Conservation (phyloP, 139 green algal genomes). For the Pseudopediastrum boryanum region DNA sequence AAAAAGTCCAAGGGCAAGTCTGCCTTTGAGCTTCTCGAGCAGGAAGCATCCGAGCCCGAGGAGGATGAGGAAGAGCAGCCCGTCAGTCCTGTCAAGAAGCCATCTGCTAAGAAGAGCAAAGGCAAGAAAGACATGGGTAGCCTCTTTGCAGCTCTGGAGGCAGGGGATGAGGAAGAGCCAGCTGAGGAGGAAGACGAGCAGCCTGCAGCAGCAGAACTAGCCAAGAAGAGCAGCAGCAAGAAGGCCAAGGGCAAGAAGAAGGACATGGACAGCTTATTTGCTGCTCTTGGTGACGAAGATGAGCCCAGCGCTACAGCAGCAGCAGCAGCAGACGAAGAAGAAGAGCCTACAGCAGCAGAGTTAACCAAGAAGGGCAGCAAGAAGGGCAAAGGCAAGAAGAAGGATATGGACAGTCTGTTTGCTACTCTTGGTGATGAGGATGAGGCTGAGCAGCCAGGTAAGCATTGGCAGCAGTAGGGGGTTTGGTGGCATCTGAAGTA, state of each 20-base stretch:
- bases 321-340: constrained; percentile 35
- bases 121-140: constrained; percentile 35
- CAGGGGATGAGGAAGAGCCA: neutral
- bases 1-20: constrained; percentile 30
- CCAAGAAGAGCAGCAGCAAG: no score
- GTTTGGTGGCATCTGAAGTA: no score
- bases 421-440: constrained; percentile 30
- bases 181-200: neutral
- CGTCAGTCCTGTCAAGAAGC: constrained; percentile 5
- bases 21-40: neutral
- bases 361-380: constrained; percentile 40
- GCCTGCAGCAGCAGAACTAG: constrained; percentile 23
- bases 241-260: constrained; percentile 65
- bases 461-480: no score
- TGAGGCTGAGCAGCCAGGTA: no score
- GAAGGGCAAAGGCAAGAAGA: constrained; percentile 57
- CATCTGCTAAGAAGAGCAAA: constrained; percentile 57
- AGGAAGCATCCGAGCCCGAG: constrained; percentile 26
- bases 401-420: constrained; percentile 38
- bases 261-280: constrained; percentile 42
- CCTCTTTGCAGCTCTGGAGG: constrained; percentile 48
- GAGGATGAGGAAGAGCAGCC: constrained; percentile 23
- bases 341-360: neutral
- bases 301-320: constrained; percentile 31
- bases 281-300: constrained; percentile 28